phyloP scores from a whole-genome alignment of 176 grass and related monocot genomes.

The Calamus simplicifolius region DNA sequence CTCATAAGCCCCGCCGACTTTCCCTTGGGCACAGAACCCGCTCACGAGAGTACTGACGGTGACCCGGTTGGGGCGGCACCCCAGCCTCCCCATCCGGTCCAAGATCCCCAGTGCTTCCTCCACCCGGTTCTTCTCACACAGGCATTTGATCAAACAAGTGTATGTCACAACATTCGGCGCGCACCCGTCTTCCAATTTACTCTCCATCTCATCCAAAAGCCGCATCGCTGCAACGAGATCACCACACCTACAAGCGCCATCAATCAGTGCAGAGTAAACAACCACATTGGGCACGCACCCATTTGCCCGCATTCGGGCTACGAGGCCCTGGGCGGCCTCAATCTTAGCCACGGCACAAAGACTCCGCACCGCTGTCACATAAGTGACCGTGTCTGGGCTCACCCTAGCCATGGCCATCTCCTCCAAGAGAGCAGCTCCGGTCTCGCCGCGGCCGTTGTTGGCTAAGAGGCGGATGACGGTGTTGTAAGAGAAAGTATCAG shows the following conservation, averaged over 20 bases:
- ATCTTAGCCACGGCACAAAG: constrained; percentile 38
- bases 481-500: constrained; percentile 34
- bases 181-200: constrained; percentile 18
- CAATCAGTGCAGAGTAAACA: constrained; percentile 58
- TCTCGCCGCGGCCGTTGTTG: constrained; percentile 7
- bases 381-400: constrained; percentile 34
- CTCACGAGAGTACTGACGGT: constrained; percentile 44
- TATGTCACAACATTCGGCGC: constrained; percentile 73
- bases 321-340: constrained; percentile 33
- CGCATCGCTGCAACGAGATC: constrained; percentile 29
- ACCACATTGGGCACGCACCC: constrained; percentile 50
- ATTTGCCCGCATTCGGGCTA: constrained; percentile 46
- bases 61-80: constrained; percentile 47
- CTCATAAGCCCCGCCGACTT: constrained; percentile 14
- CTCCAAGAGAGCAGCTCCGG: constrained; percentile 32
- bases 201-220: constrained; percentile 59
- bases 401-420: constrained; percentile 40
- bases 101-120: constrained; percentile 44
- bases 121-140: constrained; percentile 33
- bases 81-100: constrained; percentile 54
- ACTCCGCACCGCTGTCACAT: constrained; percentile 50
- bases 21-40: constrained; percentile 29
- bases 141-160: constrained; percentile 85
- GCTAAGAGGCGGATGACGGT: constrained; percentile 14
- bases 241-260: constrained; percentile 42